phyloP scores from a whole-genome alignment of 2,329 filamentous ascomycete genomes.

The Colletotrichum liriopes region DNA sequence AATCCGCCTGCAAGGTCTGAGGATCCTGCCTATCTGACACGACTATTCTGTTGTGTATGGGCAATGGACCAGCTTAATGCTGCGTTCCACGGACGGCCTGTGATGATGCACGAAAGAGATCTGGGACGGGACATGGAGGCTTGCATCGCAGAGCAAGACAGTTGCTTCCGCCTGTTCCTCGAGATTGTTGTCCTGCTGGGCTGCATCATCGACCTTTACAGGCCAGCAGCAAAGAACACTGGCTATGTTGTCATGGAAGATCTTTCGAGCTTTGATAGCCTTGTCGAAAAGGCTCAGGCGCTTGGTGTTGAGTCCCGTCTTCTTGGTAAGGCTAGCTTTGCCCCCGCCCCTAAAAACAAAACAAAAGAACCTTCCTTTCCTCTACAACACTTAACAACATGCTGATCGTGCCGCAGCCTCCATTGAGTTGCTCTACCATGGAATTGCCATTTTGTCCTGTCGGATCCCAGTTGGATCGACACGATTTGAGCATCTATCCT shows the following conservation, averaged over 20 bases:
- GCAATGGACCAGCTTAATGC: slow-evolving; percentile 47
- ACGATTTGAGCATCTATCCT: slow-evolving; percentile 37
- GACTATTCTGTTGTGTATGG: slow-evolving; percentile 48
- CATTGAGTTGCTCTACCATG: slow-evolving; percentile 46
- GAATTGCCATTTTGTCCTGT: slow-evolving; percentile 45
- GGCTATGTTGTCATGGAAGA: slow-evolving; percentile 38
- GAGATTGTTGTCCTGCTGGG: slow-evolving; percentile 45
- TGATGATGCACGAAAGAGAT: slow-evolving; percentile 46
- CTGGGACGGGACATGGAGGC: slow-evolving; percentile 44
- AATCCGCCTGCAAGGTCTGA: slow-evolving; percentile 45
- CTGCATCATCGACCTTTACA: slow-evolving; percentile 46
- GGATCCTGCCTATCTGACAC: slow-evolving; percentile 39
- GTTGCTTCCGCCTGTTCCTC: slow-evolving; percentile 46
- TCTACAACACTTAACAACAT: not conserved
- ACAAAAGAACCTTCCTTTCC: too few species aligned
- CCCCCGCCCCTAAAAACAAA: too few species aligned
- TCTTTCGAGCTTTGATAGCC: slow-evolving; percentile 25
- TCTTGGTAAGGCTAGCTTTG: slow-evolving; percentile 35
- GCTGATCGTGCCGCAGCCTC: slow-evolving; percentile 37
- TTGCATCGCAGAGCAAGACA: slow-evolving; percentile 44
- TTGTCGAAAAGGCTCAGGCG: slow-evolving; percentile 32
- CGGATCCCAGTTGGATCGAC: slow-evolving; percentile 37
- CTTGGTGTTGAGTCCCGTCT: slow-evolving; percentile 44
- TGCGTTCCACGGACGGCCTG: slow-evolving; percentile 46
- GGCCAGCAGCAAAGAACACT: slow-evolving; percentile 37